Conservation (phyloP, 139 green algal species). For the Chlorella sp. region DNA sequence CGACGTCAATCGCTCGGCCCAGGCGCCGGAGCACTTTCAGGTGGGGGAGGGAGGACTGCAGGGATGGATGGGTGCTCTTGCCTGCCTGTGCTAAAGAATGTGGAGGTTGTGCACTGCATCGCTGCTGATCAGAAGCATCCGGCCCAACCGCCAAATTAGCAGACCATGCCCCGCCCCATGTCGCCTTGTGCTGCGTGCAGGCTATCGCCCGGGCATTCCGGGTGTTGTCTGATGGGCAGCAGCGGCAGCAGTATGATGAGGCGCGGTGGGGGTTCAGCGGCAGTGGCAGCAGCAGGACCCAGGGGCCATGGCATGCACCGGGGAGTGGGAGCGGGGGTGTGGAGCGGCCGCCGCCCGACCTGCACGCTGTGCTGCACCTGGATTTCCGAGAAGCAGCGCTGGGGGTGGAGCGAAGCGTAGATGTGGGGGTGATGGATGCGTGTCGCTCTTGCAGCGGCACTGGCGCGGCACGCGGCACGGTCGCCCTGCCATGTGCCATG, state of each 20-base stretch:
- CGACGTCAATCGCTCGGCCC: slow-evolving; percentile 2
- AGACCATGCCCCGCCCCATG: background rate
- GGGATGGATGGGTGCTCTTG: background rate
- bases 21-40: slow-evolving; percentile 10
- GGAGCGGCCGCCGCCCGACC: background rate
- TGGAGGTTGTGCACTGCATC: background rate
- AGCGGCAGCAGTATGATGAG: slow-evolving; percentile 17
- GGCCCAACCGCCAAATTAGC: background rate
- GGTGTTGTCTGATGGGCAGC: slow-evolving; percentile 22
- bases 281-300: background rate
- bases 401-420: background rate
- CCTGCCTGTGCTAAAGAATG: background rate
- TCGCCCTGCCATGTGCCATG: background rate
- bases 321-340: background rate
- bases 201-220: slow-evolving; percentile 11
- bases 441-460: slow-evolving; percentile 5
- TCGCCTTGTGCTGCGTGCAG: background rate
- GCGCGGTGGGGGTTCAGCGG: background rate
- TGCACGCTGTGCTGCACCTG: slow-evolving; percentile 20
- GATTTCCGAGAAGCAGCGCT: slow-evolving; percentile 22
- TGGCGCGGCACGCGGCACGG: background rate
- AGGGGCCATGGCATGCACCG: background rate
- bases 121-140: background rate
- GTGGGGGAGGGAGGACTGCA: background rate
- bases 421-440: background rate